These are phyloP conservation scores for Actinomucor elegans DNA, from an alignment of 371 early-diverging fungal genomes.

Conservation along the genomic window DNA sequence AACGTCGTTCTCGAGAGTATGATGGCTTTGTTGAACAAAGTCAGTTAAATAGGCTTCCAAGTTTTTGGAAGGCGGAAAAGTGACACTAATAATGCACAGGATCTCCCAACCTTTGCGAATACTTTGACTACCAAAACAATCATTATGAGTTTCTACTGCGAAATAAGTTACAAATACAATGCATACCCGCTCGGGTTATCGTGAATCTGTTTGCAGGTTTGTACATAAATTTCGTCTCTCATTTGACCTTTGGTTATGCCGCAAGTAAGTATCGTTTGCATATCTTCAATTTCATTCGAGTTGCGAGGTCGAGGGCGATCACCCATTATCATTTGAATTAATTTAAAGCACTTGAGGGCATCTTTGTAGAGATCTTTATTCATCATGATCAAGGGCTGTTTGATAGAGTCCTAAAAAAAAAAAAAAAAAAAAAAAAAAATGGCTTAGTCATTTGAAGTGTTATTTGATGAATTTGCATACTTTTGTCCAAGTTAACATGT, in stretches of 20 bases:
- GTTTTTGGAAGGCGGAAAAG: constrained; percentile 92
- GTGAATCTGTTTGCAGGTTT: constrained; percentile 88
- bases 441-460: constrained; percentile 6
- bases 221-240: constrained; percentile 94
- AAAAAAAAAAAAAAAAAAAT: no score
- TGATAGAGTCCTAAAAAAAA: constrained; percentile 72
- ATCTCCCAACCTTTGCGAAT: constrained; percentile 87
- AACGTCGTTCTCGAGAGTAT: constrained; percentile 47
- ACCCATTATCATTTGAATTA: constrained; percentile 85
- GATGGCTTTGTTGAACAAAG: constrained; percentile 67
- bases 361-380: constrained; percentile 81
- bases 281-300: constrained; percentile 51
- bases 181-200: constrained; percentile 77
- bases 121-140: constrained; percentile 50
- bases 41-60: constrained; percentile 80
- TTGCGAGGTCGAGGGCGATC: constrained; percentile 53
- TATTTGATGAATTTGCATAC: constrained; percentile 19
- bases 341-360: constrained; percentile 81
- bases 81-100: constrained; percentile 73
- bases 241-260: constrained; percentile 80
- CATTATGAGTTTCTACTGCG: no score
- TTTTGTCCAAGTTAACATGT: constrained; percentile 84
- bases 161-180: no score
- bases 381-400: constrained; percentile 79
- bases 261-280: constrained; percentile 72